Base-by-base conservation (phyloP, 2,329 filamentous ascomycete genomes). In the Byssothecium circinans region DNA sequence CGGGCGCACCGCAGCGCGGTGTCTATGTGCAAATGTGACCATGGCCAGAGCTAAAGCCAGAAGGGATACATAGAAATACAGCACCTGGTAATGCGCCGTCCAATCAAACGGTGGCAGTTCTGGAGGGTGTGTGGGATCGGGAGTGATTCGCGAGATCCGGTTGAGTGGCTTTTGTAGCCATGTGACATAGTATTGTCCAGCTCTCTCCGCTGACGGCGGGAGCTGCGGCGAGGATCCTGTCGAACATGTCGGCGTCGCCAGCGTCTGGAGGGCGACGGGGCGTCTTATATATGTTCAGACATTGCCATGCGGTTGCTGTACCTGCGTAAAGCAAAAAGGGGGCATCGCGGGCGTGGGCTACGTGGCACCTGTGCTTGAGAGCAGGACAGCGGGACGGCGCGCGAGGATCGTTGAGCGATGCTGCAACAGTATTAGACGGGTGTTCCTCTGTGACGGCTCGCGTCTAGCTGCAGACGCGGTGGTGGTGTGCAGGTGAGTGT, bases 1-100 rank as follows among this genome's bases (percentile, higher is more conserved):
- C 53, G 57, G 54, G 60, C 60, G 54, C 56, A 55, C 54, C 57
- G 40, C 60, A 57, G 43, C 53, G 58, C 58, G 61, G 59, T 57
- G 54, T 60, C 43, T 53, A 62, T 54, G 57, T 57, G 54, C 57
- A 63, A 54, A 56, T 54, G 64, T 52, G 60, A 62, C 57, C 65
- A 70, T 69, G 65, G 65, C 54, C 53, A 61, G 51, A 64, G 62
- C 67, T 62, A 68, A 68, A 67, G 53, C 62, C 65, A 66, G 64
- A 64, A 61, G 58, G 57, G 61, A 57, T 57, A 61, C 59, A 57
- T 62, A 58, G 58, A 62, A 61, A 55, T 39, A 49, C 35, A 49
- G 61, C 67, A 67, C 65, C 67, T 69, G 60, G 64, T 59, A 59
- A 57, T 53, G 43, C 56, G 60, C 56, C 51, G 56, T 58, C 67